phyloP scores from a whole-genome alignment of 257 asterid genomes.

The Penstemon davidsonii region DNA sequence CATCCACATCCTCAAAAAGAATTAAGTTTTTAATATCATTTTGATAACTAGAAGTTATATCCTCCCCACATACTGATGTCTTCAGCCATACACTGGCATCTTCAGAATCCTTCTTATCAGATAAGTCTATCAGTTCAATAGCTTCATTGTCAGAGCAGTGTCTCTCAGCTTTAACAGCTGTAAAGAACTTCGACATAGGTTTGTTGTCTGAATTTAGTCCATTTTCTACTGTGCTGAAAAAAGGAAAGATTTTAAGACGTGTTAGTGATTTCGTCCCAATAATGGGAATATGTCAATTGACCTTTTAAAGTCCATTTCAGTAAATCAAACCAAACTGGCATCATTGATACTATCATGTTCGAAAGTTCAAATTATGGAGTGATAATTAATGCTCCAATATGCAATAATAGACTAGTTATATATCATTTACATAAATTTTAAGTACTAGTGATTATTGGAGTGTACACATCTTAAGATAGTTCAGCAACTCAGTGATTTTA shows the following conservation, averaged over 20 bases:
- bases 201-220: slow-evolving; percentile 36
- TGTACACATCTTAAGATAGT: neutral
- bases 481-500: neutral
- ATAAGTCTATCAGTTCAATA: slow-evolving; percentile 41
- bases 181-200: slow-evolving; percentile 38
- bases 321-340: slow-evolving; percentile 4
- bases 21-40: slow-evolving; percentile 63
- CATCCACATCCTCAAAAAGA: slow-evolving; percentile 97
- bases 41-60: slow-evolving; percentile 36
- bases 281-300: neutral
- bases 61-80: slow-evolving; percentile 34
- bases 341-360: neutral
- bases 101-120: slow-evolving; percentile 50
- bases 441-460: neutral
- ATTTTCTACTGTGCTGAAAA: slow-evolving; percentile 61
- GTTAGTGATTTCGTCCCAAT: slow-evolving; percentile 24
- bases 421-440: neutral
- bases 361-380: neutral
- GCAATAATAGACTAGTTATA: neutral
- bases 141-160: slow-evolving; percentile 48
- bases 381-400: neutral
- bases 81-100: slow-evolving; percentile 36
- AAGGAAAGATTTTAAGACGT: slow-evolving; percentile 22
- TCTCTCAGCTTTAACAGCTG: slow-evolving; percentile 33
- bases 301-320: slow-evolving; percentile 10